A percentile compares a stretch with the other conserved stretches of the same genome.
These are phyloP conservation scores for Asterophora lycoperdoides DNA, from an alignment of 768 basidiomycete genomes.

Conservation along the genomic window DNA sequence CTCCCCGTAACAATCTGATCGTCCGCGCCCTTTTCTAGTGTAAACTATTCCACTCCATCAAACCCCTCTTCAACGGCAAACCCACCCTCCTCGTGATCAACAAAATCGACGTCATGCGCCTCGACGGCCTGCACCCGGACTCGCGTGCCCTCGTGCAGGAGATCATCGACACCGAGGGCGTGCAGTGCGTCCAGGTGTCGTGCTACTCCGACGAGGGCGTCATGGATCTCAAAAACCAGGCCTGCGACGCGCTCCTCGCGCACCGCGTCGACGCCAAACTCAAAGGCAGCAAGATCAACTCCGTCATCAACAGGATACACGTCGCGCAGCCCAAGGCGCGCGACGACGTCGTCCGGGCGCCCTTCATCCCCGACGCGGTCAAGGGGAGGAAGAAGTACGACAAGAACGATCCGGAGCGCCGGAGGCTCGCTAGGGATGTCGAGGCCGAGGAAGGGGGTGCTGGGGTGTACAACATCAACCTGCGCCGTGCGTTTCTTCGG, in stretches of 20 bases:
- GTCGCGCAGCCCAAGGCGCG: slow-evolving; percentile 88
- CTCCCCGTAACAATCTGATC: not conserved
- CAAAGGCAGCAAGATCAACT: slow-evolving; percentile 89
- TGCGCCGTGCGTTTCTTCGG: slow-evolving; percentile 79
- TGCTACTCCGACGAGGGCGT: slow-evolving; percentile 97
- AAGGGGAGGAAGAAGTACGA: slow-evolving; percentile 79
- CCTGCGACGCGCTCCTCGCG: slow-evolving; percentile 92
- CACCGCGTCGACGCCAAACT: slow-evolving; percentile 93
- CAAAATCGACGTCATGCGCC: slow-evolving; percentile 91
- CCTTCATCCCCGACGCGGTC: slow-evolving; percentile 86
- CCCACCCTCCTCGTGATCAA: slow-evolving; percentile 94
- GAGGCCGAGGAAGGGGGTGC: slow-evolving; percentile 86
- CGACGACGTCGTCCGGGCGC: slow-evolving; percentile 82
- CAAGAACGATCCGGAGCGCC: slow-evolving; percentile 78
- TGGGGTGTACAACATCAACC: slow-evolving; percentile 87
- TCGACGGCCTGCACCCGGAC: slow-evolving; percentile 78
- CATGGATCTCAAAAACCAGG: slow-evolving; percentile 92
- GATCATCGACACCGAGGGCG: slow-evolving; percentile 72
- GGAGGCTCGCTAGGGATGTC: slow-evolving; percentile 69
- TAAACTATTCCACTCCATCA: slow-evolving; percentile 98
- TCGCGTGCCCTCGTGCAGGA: slow-evolving; percentile 79
- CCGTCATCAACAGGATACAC: slow-evolving; percentile 91
- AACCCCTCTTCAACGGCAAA: slow-evolving; percentile 92
- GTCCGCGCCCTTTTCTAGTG: slow-evolving; percentile 51
- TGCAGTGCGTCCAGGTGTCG: slow-evolving; percentile 79